Percentiles rank a stretch among this genome's conserved stretches.
These are phyloP conservation scores for Fonsecaea pugnacius DNA, from an alignment of 2,329 filamentous ascomycete species.

Conservation along the genomic window DNA sequence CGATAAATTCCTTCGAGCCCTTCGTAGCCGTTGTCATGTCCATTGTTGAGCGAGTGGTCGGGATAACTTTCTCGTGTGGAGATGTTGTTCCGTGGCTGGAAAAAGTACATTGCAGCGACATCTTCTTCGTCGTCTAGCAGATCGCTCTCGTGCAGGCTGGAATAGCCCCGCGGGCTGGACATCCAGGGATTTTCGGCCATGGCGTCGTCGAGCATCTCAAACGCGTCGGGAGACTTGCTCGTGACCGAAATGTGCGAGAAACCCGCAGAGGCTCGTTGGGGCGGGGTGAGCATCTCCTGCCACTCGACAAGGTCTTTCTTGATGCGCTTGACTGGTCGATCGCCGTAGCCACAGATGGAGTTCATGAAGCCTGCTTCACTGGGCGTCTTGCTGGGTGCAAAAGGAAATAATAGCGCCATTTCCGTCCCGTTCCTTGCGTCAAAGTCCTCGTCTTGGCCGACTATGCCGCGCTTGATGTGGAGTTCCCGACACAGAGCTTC, in stretches of 20 bases:
- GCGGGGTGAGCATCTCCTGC: conserved; percentile 61
- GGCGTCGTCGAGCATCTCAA: conserved; percentile 42
- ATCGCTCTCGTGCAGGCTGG: conserved; percentile 61
- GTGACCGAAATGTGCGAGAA: conserved; percentile 39
- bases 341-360: conserved; percentile 38
- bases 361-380: conserved; percentile 51
- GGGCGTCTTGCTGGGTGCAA: conserved; percentile 67
- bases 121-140: conserved; percentile 43
- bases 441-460: conserved; percentile 80
- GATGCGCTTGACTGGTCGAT: conserved; percentile 38
- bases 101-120: conserved; percentile 36
- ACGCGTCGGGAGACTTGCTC: conserved; percentile 31
- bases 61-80: conserved; percentile 23
- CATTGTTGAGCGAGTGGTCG: conserved; percentile 34
- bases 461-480: conserved; percentile 76
- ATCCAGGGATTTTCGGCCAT: conserved; percentile 60
- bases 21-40: conserved; percentile 52
- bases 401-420: conserved; percentile 82
- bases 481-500: conserved; percentile 84
- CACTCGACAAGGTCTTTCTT: conserved; percentile 56
- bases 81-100: conserved; percentile 32
- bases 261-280: conserved; percentile 32
- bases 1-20: conserved; percentile 68
- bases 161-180: conserved; percentile 59
- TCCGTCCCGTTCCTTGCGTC: conserved; percentile 68